phyloP scores from a whole-genome alignment of 1,284 basidiomycete genomes.

The Pholiota adiposa region DNA sequence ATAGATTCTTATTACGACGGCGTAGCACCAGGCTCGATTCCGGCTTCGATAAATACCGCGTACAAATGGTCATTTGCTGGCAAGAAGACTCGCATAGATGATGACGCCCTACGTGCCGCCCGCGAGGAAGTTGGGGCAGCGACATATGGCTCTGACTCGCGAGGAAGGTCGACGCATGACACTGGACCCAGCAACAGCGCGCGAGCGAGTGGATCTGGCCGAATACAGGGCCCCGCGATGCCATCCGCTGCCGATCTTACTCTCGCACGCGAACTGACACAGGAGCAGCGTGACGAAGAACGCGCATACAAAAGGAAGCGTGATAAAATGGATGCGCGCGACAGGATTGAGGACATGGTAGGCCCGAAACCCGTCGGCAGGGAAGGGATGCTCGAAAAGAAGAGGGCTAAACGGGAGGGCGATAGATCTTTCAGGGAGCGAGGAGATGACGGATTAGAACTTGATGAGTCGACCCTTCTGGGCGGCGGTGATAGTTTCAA shows the following conservation, averaged over 20 bases:
- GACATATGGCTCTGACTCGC: slow-evolving; percentile 47
- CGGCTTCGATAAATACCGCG: slow-evolving; percentile 62
- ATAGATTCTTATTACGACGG: slow-evolving; percentile 65
- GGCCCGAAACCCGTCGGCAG: slow-evolving; percentile 74
- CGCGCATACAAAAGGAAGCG: slow-evolving; percentile 62
- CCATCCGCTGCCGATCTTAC: slow-evolving; percentile 68
- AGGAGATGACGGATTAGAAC: slow-evolving; percentile 73
- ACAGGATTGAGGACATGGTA: slow-evolving; percentile 71
- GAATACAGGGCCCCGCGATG: slow-evolving; percentile 65
- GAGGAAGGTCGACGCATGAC: slow-evolving; percentile 19
- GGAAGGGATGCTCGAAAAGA: slow-evolving; percentile 80
- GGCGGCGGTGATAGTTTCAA: slow-evolving; percentile 77
- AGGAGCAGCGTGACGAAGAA: slow-evolving; percentile 54
- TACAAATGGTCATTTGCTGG: slow-evolving; percentile 64
- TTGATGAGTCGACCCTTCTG: slow-evolving; percentile 69
- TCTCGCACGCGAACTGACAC: slow-evolving; percentile 60
- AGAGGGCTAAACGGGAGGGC: slow-evolving; percentile 63
- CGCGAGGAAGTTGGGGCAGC: slow-evolving; percentile 64
- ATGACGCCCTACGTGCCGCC: slow-evolving; percentile 56
- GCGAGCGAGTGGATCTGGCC: slow-evolving; percentile 30
- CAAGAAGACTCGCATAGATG: slow-evolving; percentile 59
- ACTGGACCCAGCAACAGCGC: slow-evolving; percentile 29
- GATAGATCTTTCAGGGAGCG: slow-evolving; percentile 69
- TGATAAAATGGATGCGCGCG: slow-evolving; percentile 66
- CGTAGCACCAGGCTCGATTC: slow-evolving; percentile 49